phyloP scores from a whole-genome alignment of 306 rosid genomes.

The Corylus heterophylla region DNA sequence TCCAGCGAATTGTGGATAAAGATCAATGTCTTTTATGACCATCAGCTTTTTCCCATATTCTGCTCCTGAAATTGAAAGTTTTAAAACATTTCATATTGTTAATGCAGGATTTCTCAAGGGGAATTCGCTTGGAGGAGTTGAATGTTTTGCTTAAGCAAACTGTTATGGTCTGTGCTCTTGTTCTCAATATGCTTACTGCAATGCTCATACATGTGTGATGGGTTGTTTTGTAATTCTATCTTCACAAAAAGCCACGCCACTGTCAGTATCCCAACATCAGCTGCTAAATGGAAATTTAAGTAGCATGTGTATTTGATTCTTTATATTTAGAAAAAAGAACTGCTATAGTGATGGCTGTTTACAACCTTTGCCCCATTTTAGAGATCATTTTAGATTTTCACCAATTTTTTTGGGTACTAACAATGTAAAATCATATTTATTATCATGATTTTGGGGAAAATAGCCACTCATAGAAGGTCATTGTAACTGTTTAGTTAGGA shows the following conservation, averaged over 20 bases:
- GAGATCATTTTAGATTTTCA: neutral
- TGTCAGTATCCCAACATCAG: neutral
- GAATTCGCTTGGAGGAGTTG: conserved; percentile 93
- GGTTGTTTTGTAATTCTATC: conserved; percentile 3
- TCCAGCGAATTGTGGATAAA: neutral
- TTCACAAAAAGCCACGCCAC: neutral
- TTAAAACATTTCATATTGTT: conserved; percentile 27
- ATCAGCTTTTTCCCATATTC: conserved; percentile 21
- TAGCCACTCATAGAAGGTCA: neutral
- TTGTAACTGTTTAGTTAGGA: neutral
- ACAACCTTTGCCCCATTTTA: neutral
- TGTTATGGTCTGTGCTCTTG: conserved; percentile 69
- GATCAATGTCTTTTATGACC: neutral
- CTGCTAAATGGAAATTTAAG: neutral
- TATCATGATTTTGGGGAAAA: neutral
- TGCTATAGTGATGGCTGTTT: neutral
- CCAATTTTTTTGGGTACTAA: neutral
- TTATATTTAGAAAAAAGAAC: neutral
- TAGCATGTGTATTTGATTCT: neutral
- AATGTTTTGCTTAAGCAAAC: conserved; percentile 87
- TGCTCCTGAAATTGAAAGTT: conserved; percentile 17
- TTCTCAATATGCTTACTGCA: conserved; percentile 13
- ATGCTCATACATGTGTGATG: conserved; percentile 8
- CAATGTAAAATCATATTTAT: neutral
- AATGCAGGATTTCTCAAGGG: conserved; percentile 89